Base-by-base conservation (phyloP, 176 grass and related monocot genomes). In the Otatea glauca region DNA sequence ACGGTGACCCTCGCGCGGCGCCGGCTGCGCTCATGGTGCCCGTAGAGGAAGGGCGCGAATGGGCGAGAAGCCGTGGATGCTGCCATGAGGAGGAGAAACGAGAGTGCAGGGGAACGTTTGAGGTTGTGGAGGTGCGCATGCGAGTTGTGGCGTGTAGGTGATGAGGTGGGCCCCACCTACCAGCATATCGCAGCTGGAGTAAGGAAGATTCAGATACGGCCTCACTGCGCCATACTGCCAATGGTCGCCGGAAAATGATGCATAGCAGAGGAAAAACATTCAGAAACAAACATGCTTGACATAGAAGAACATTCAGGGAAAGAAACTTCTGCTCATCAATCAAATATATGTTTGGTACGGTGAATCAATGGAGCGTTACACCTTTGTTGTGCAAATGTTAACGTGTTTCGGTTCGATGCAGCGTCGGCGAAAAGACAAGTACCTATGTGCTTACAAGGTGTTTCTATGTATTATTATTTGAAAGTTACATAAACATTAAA, bases 11-110 rank as follows among this genome's bases (percentile, higher is more conserved):
- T 82, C 20, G 32, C 3, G 17, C 54, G 24, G 15, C 39, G 47
- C 4, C 32, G 12, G 58, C 72, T 53, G 66, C 60, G 48, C 2
- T 54, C 51, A n/a, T 17, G 42, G 44, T 53, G 61, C 21, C 69
- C 37, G 45, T 77, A 64, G 21, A 95, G 56, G 60, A 88, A 70
- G 7, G 89, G 86, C 49, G 84, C 49, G 54, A 95, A 69, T 21
- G 83, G 78, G 54, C 25, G 66, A 11, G 89, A 86, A 6, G 92
- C 80, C 20, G 92, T 95, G 42, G 89, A 92, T 41, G 89, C 70
- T 41, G 89, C 83, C 86, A 88, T 89, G 41, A 45, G 43, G 47
- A 49, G 54, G 69, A 15, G 50, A 21, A 21, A 4, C 16, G 43
- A 8, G 44, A 4, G 59, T 39, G 34, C 45, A 0, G 9, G 24